Evolutionary conservation across 2,329 filamentous ascomycete genomes (phyloP).

Genomic region (Ophiocordyceps camponoti-leonardi): DNA sequence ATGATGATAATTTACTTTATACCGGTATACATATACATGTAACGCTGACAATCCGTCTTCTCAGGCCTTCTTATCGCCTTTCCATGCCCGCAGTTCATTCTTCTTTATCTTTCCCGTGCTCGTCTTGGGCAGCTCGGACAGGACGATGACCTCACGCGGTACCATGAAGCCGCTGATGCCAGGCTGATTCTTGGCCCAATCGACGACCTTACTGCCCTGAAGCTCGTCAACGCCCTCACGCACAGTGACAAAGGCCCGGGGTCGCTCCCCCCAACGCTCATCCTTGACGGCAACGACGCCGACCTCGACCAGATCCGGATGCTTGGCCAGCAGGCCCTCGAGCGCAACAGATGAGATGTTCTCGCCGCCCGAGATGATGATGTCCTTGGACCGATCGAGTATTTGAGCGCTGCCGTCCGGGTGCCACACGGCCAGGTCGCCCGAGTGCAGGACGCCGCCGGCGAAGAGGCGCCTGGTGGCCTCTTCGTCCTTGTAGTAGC

Average conservation of each 20-base stretch:
- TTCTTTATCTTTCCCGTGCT: constrained; percentile 95
- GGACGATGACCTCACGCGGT: constrained; percentile 53
- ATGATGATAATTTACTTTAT: too few relatives aligned
- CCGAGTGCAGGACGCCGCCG: constrained; percentile 74
- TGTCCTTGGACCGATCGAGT: constrained; percentile 86
- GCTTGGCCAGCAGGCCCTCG: constrained; percentile 74
- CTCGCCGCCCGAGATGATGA: constrained; percentile 94
- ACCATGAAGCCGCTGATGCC: constrained; percentile 86
- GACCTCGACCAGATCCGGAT: constrained; percentile 79
- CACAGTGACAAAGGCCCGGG: constrained; percentile 81
- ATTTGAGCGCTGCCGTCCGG: constrained; percentile 84
- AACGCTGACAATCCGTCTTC: too few relatives aligned
- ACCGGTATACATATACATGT: too few relatives aligned
- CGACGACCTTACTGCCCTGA: constrained; percentile 47
- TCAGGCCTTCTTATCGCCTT: constrained; percentile 16
- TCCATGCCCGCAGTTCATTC: constrained; percentile 81
- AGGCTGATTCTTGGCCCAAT: constrained; percentile 70
- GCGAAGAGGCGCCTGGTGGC: constrained; percentile 78
- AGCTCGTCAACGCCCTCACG: constrained; percentile 38
- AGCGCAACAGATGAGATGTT: constrained; percentile 92
- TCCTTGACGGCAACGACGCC: constrained; percentile 80
- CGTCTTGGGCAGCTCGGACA: constrained; percentile 86
- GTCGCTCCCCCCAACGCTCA: constrained; percentile 87
- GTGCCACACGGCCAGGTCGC: constrained; percentile 88
- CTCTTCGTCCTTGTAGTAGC: constrained; percentile 78